Conservation (phyloP, 495 filamentous ascomycete species). For the Copromyces sp. region DNA sequence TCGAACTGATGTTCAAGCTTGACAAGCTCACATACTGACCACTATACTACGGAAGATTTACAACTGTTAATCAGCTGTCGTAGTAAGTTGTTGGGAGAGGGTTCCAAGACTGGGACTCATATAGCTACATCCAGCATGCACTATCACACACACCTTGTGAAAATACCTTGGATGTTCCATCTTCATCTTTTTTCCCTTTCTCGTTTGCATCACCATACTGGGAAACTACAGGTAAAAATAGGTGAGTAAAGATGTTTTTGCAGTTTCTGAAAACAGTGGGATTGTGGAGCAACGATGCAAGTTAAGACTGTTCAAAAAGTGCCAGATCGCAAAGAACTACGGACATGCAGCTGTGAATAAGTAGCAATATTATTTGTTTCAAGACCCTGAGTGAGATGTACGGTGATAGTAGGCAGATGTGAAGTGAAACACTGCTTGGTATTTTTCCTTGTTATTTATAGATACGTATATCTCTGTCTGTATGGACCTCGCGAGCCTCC, state of each 20-base stretch:
- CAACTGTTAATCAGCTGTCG: neutral
- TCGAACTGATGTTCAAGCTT: neutral
- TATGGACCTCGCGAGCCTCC: too few species aligned
- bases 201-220: neutral
- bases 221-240: neutral
- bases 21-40: neutral
- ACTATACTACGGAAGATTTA: neutral
- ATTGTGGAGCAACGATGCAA: too few species aligned
- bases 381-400: too few species aligned
- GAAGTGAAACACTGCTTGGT: too few species aligned
- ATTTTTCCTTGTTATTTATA: too few species aligned
- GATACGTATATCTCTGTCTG: too few species aligned
- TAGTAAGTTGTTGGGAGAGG: neutral
- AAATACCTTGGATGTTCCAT: too few species aligned
- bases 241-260: too few species aligned
- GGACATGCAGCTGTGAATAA: too few species aligned
- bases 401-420: too few species aligned
- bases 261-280: neutral
- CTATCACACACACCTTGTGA: neutral
- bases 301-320: neutral
- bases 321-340: too few species aligned
- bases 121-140: neutral
- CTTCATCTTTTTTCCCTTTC: neutral
- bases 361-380: too few species aligned
- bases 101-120: fast-evolving